Evolutionary conservation across 2,329 filamentous ascomycete species (phyloP), one percentile per base, ranked within the genome.

Genomic region (Fusarium stilboides): DNA sequence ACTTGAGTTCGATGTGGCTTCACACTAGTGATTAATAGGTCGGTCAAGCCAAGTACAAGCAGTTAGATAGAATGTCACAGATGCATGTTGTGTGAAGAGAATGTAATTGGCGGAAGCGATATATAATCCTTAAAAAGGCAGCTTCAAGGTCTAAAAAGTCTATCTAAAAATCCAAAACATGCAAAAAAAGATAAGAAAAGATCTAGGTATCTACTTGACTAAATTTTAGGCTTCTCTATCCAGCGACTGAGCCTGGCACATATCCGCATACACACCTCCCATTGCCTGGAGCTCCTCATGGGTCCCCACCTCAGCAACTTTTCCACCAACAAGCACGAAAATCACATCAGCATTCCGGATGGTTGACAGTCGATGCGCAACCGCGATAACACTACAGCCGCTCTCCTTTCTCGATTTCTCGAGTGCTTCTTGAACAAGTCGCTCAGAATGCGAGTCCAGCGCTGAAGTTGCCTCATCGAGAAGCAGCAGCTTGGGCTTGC

Each of bases 381-480:
- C 88, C 10, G 88, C 83, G 42, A 91, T 86, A 0, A 88, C 89
- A 2, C 89, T 91, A 14, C 64, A 67, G 2, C 64, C 52, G 13
- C 46, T 68, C n/a, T 59, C 53, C 49, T 13, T 57, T 24, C 57
- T 53, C 1, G 67, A 55, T 6, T 59, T 37, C 9, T 70, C 85
- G 26, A 91, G 80, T 0, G 88, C 87, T 2, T 76, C 79, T 73
- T 91, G 88, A 3, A 91, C 86, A 4, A 88, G 77, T 49, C 83
- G 83, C 74, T 91, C 89, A 1, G 84, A 87, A 62, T 88, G 83
- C 2, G 87, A 87, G 61, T 91, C 89, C 0, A 91, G 80, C 3
- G 79, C 78, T 17, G 75, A 77, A 0, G 90, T 92, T 2, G 90
- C 90, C 77, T 92, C 90, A 66, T 92, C 90, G 1, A 92, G 80